Evolutionary conservation across 2,329 filamentous ascomycete species (phyloP).

Genomic region (Neofusicoccum cordaticola): DNA sequence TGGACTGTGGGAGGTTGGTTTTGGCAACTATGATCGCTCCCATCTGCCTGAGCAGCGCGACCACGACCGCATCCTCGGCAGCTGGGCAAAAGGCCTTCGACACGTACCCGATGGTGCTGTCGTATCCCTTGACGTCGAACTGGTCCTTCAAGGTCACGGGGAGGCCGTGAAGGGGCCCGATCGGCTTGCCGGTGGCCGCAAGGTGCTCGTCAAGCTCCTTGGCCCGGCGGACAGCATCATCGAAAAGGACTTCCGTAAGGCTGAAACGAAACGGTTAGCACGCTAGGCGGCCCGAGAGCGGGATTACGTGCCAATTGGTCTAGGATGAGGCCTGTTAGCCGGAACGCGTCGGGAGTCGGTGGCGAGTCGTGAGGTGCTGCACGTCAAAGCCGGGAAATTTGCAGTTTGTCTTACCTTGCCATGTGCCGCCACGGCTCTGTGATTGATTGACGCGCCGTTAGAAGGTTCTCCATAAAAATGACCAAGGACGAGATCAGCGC

Average conservation of each 20-base stretch:
- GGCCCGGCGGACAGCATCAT: constrained; percentile 43
- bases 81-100: constrained; percentile 55
- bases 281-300: constrained; percentile 1
- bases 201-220: constrained; percentile 42
- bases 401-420: constrained; percentile 3
- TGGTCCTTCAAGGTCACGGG: constrained; percentile 51
- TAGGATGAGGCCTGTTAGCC: neutral
- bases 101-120: constrained; percentile 58
- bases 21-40: constrained; percentile 55
- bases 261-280: constrained; percentile 19
- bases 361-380: neutral
- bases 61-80: constrained; percentile 48
- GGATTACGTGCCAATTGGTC: constrained; percentile 17
- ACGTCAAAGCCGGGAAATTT: neutral
- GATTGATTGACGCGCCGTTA: neutral
- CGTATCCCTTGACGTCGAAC: constrained; percentile 47
- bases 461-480: neutral
- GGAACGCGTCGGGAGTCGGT: neutral
- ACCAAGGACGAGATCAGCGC: neutral
- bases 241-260: constrained; percentile 43
- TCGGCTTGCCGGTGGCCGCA: constrained; percentile 32
- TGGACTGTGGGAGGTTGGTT: constrained; percentile 56
- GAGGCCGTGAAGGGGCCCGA: constrained; percentile 48
- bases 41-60: constrained; percentile 47
- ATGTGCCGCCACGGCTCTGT: constrained; percentile 6